Evolutionary conservation across 2,329 filamentous ascomycete species (phyloP).

Genomic region (Cytospora leucostoma): DNA sequence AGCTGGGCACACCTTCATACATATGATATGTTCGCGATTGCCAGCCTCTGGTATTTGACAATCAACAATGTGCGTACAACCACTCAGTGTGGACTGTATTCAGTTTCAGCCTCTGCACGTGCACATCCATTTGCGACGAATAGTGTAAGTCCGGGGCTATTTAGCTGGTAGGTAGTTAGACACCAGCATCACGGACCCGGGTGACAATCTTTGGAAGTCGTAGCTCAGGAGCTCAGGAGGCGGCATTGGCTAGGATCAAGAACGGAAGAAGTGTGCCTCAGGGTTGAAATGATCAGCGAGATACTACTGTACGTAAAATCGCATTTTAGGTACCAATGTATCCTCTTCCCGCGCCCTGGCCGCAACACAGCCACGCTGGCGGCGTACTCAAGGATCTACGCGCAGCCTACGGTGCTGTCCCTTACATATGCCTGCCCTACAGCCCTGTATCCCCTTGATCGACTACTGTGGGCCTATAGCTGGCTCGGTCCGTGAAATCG

Average conservation of each 20-base stretch:
- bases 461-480: constrained; percentile 52
- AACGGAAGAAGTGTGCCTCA: constrained; percentile 22
- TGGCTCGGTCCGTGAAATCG: constrained; percentile 44
- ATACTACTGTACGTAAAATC: too few species aligned
- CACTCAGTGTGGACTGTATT: too few species aligned
- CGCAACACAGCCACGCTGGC: constrained; percentile 34
- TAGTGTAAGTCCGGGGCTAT: constrained; percentile 30
- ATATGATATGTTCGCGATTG: constrained; percentile 19
- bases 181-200: constrained; percentile 28
- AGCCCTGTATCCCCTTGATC: constrained; percentile 41
- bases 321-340: too few species aligned
- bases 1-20: too few species aligned
- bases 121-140: constrained; percentile 31
- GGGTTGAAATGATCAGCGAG: not conserved
- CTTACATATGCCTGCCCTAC: constrained; percentile 52
- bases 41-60: constrained; percentile 2
- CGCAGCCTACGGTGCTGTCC: constrained; percentile 50
- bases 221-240: constrained; percentile 38
- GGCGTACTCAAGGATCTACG: constrained; percentile 44
- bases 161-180: constrained; percentile 6
- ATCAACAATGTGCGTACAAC: too few species aligned
- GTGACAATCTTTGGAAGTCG: constrained; percentile 30
- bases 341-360: too few species aligned
- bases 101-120: too few species aligned
- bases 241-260: constrained; percentile 36